Percentiles rank a stretch among this genome's conserved stretches.
Conservation (phyloP, 305 asterid species). For the Solanum hybrid region DNA sequence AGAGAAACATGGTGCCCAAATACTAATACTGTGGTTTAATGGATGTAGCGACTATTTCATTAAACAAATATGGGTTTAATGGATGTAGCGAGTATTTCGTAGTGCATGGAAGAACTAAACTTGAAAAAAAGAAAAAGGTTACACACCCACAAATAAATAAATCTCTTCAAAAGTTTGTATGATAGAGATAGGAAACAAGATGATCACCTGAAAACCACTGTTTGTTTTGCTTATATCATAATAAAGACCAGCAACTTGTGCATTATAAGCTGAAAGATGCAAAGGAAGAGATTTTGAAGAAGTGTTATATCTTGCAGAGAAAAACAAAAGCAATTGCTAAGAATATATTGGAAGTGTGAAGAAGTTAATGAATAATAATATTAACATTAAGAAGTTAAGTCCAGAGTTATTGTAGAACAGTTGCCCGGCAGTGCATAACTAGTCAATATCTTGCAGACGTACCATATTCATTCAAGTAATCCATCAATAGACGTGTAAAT, state of each 20-base stretch:
- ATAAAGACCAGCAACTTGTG: constrained; percentile 95
- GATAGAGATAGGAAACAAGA: constrained; percentile 3
- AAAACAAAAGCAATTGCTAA: not conserved
- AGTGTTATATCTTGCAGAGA: constrained; percentile 3
- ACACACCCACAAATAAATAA: not conserved
- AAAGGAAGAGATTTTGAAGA: not conserved
- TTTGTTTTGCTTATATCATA: constrained; percentile 53
- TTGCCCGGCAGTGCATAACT: not conserved
- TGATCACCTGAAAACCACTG: constrained; percentile 77
- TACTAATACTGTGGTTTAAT: not conserved
- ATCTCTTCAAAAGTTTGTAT: not conserved
- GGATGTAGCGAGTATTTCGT: not conserved
- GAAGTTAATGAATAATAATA: not conserved
- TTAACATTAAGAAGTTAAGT: not conserved
- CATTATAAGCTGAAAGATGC: constrained; percentile 77
- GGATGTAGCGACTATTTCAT: not conserved
- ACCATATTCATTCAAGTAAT: constrained; percentile 96
- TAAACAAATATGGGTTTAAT: not conserved
- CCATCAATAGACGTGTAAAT: constrained; percentile 86
- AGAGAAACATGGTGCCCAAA: not conserved
- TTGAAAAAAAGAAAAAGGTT: not conserved
- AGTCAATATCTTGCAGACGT: constrained; percentile 16
- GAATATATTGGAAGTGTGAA: not conserved
- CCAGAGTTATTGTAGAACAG: not conserved
- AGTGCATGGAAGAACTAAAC: not conserved